phyloP scores from a whole-genome alignment of 164 flowering plant genomes.

The Magnolia officinalis region DNA sequence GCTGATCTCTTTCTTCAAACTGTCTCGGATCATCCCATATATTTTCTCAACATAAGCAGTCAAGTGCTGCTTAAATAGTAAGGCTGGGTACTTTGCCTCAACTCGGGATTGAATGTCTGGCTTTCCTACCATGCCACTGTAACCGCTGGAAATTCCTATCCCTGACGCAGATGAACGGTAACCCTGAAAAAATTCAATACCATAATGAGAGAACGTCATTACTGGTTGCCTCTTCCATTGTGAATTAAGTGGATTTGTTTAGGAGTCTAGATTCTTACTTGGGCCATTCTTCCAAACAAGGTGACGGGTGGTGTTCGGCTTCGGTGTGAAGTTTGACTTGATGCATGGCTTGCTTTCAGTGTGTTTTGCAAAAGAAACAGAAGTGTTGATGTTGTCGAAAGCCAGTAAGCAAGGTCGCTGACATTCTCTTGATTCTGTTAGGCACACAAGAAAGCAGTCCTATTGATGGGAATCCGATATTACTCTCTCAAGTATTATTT shows the following conservation, averaged over 20 bases:
- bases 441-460: constrained; percentile 11
- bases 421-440: constrained; percentile 46
- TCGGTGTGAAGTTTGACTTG: constrained; percentile 32
- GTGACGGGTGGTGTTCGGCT: constrained; percentile 42
- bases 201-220: background rate
- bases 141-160: constrained; percentile 63
- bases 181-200: constrained; percentile 36
- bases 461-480: background rate
- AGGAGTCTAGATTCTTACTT: constrained; percentile 37
- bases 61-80: constrained; percentile 81
- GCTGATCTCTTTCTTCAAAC: constrained; percentile 73
- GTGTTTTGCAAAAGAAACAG: constrained; percentile 65
- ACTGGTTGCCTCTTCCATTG: background rate
- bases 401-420: constrained; percentile 64
- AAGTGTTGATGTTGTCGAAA: constrained; percentile 75
- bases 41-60: constrained; percentile 84
- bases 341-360: constrained; percentile 55
- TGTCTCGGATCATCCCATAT: constrained; percentile 83
- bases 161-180: constrained; percentile 47
- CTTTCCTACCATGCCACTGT: constrained; percentile 74
- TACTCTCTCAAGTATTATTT: background rate
- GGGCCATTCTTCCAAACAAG: constrained; percentile 73
- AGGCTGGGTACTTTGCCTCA: constrained; percentile 87
- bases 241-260: background rate
- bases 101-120: constrained; percentile 47